Conservation (phyloP, 2,329 filamentous ascomycete genomes). For the Aspergillus cejpii region DNA sequence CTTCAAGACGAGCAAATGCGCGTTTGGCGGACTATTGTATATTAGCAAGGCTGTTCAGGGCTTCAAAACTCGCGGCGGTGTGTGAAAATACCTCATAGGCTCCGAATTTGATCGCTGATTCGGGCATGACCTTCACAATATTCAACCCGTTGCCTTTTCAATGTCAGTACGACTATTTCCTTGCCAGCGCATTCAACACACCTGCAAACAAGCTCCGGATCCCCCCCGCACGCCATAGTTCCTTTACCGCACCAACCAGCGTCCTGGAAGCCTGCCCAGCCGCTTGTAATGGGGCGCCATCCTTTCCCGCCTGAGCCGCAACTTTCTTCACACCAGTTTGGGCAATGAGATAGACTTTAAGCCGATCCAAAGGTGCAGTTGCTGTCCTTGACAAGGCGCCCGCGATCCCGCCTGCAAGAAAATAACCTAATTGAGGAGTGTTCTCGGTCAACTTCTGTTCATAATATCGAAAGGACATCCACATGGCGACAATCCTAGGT, state of each 20-base stretch:
- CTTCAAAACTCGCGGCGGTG: background rate
- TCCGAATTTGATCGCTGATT: constrained; percentile 96
- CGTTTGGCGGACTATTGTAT: constrained; percentile 67
- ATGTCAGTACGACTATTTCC: constrained; percentile 15
- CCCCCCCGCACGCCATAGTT: constrained; percentile 79
- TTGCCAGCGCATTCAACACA: constrained; percentile 41
- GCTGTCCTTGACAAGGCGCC: constrained; percentile 92
- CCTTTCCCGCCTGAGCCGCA: constrained; percentile 60
- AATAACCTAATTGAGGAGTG: constrained; percentile 69
- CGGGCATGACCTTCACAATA: constrained; percentile 95
- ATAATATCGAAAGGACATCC: constrained; percentile 41
- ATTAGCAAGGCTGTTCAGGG: constrained; percentile 13
- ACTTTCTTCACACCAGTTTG: constrained; percentile 62
- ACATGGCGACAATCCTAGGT: constrained; percentile 39
- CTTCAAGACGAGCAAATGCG: constrained; percentile 76
- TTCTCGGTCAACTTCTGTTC: constrained; percentile 43
- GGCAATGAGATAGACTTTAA: constrained; percentile 96
- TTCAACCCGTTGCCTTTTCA: constrained; percentile 82
- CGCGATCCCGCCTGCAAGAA: constrained; percentile 87
- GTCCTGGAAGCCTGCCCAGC: constrained; percentile 61
- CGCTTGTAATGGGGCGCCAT: constrained; percentile 60
- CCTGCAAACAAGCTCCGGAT: constrained; percentile 87
- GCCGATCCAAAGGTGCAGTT: constrained; percentile 89
- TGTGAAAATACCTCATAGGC: constrained; percentile 65
- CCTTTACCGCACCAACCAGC: constrained; percentile 64